These are phyloP conservation scores for Avena sativa DNA, from an alignment of 176 grass and related monocot genomes.

Conservation along the genomic window DNA sequence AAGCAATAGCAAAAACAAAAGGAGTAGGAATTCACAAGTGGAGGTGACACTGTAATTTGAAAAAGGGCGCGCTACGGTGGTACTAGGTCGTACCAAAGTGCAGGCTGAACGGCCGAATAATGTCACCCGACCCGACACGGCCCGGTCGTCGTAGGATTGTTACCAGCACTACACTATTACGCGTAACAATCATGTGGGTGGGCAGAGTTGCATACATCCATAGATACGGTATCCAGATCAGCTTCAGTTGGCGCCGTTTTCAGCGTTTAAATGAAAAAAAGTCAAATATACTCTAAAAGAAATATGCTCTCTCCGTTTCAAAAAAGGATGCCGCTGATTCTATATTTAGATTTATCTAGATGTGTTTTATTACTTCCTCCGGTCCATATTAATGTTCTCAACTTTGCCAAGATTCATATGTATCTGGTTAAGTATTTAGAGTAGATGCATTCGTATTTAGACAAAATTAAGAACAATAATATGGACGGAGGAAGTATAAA, in stretches of 20 bases:
- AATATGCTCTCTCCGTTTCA: not conserved
- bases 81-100: slow-evolving; percentile 23
- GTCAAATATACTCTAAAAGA: not conserved
- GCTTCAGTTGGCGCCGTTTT: slow-evolving; percentile 12
- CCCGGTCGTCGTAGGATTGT: slow-evolving; percentile 34
- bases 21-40: not conserved
- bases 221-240: slow-evolving; percentile 19
- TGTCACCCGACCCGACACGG: slow-evolving; percentile 27
- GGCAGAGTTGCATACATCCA: not conserved
- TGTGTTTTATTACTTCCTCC: too few relatives aligned
- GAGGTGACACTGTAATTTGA: slow-evolving; percentile 18
- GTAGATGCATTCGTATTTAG: too few relatives aligned
- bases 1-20: not conserved
- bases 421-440: too few relatives aligned
- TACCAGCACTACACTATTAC: slow-evolving; percentile 36
- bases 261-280: not conserved
- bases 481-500: too few relatives aligned
- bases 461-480: too few relatives aligned
- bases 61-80: not conserved
- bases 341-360: too few relatives aligned
- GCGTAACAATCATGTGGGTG: not conserved
- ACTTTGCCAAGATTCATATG: too few relatives aligned
- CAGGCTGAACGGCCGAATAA: slow-evolving; percentile 23
- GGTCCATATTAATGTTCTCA: too few relatives aligned
- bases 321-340: too few relatives aligned